Evolutionary conservation across 495 filamentous ascomycete genomes (phyloP).

Genomic region (Viridothelium virens): DNA sequence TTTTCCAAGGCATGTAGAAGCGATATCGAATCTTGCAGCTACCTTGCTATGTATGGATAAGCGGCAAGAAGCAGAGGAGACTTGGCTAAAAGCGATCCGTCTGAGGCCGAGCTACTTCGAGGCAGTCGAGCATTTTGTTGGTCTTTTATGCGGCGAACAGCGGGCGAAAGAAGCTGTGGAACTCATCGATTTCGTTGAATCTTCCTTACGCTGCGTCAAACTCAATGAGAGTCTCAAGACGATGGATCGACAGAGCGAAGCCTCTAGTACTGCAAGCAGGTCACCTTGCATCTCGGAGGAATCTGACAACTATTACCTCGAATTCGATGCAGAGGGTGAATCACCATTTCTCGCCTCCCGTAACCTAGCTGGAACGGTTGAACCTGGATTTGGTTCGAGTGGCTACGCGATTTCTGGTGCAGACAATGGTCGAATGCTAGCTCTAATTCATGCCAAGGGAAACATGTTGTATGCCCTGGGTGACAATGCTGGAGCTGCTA

Average conservation of each 20-base stretch:
- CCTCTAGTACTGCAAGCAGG: conserved; percentile 45
- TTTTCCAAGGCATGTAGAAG: conserved; percentile 72
- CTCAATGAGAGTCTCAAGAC: conserved; percentile 43
- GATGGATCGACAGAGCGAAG: conserved; percentile 49
- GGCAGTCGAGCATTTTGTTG: conserved; percentile 91
- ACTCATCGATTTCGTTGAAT: conserved; percentile 85
- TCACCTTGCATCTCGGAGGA: conserved; percentile 44
- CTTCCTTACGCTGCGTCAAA: conserved; percentile 52
- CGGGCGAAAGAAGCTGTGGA: conserved; percentile 79
- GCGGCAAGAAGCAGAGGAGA: conserved; percentile 72
- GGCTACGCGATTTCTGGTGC: conserved; percentile 78
- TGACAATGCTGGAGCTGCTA: conserved; percentile 73
- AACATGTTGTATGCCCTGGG: conserved; percentile 95
- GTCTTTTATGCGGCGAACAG: conserved; percentile 73
- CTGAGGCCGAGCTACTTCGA: conserved; percentile 87
- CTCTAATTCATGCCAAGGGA: conserved; percentile 90
- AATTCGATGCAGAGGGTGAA: conserved; percentile 49
- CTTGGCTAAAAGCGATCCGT: conserved; percentile 80
- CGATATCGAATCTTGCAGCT: conserved; percentile 86
- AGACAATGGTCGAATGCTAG: conserved; percentile 90
- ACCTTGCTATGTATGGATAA: conserved; percentile 76
- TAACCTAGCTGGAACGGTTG: conserved; percentile 28
- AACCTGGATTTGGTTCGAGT: conserved; percentile 67
- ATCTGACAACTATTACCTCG: conserved; percentile 51
- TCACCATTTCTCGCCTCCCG: conserved; percentile 24